Evolutionary conservation across 78 protist genomes (phyloP), one percentile per base, ranked within the genome.

Genomic region (Paratrimastix pyriformis): DNA sequence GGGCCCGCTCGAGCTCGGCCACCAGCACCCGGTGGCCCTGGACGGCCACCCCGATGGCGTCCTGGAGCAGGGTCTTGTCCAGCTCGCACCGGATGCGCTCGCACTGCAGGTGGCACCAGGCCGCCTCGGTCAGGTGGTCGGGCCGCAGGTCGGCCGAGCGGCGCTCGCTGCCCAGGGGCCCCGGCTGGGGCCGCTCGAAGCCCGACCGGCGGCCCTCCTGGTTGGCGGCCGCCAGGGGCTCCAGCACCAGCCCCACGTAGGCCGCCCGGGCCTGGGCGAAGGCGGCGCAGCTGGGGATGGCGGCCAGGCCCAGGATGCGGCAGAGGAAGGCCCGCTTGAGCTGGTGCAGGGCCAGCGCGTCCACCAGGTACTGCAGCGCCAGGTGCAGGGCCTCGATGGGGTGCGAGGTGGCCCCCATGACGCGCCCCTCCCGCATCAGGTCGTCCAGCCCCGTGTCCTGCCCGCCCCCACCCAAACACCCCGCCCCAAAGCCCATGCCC

Each of bases 181-280:
- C 21, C 42, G 21, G 68, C 11, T 29, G 26, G 29, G 18, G 15
- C 21, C 21, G 42, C 29, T 11, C 11, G 37, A 29, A 62, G 24
- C 15, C 37, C 18, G 15, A 29, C 68, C 15, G 37, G 37, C n/a
- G n/a, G n/a, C n/a, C n/a, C n/a, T n/a, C n/a, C n/a, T n/a, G n/a
- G n/a, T n/a, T n/a, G n/a, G n/a, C n/a, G n/a, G n/a, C n/a, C n/a
- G 68, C 68, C 42, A 62, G 68, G 26, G 68, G 68, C 13, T 15
- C 21, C 42, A 62, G 68, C 11, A 62, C 37, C 24, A 33, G 15
- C 21, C 21, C 68, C 29, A 15, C 11, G 37, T 62, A 62, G 24
- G 21, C 37, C 18, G 15, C 21, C 68, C 15, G 37, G 37, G 68
- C 68, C 15, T 13, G 11, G 42, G 68, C 68, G 21, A 29, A 62